Evolutionary conservation across 2,329 filamentous ascomycete species (phyloP).

Genomic region (Fusarium newnesense): DNA sequence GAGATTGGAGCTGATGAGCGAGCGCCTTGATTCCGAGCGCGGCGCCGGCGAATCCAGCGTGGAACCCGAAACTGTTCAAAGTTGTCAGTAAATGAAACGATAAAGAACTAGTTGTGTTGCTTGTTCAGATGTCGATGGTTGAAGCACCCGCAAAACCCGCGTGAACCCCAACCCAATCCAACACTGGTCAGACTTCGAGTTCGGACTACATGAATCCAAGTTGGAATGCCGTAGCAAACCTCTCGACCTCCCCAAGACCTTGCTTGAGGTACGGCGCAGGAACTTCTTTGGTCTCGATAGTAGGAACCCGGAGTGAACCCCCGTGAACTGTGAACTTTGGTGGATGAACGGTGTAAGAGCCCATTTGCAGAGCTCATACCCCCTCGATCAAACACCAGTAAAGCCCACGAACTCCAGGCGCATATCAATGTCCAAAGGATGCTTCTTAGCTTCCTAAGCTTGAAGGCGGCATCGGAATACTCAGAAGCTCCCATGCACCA

Average conservation of each 20-base stretch:
- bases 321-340: neutral
- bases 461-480: neutral
- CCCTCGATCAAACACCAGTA: neutral
- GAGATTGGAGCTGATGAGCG: conserved; percentile 77
- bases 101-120: too few relatives aligned
- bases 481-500: neutral
- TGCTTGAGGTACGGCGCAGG: neutral
- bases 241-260: neutral
- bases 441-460: neutral
- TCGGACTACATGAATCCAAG: neutral
- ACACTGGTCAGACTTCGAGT: neutral
- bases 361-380: neutral
- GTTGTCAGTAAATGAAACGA: too few relatives aligned
- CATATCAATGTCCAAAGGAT: neutral
- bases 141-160: neutral
- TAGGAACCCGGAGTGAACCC: neutral
- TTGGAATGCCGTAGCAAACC: too few relatives aligned
- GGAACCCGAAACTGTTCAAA: conserved; percentile 67
- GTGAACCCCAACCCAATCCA: neutral
- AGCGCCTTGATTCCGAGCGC: conserved; percentile 83
- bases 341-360: neutral
- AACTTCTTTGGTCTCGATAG: neutral
- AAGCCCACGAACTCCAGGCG: neutral
- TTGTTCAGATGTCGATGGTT: neutral
- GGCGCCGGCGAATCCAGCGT: conserved; percentile 80